These are phyloP conservation scores for Russula foetens DNA, from an alignment of 768 basidiomycete species.

Conservation along the genomic window DNA sequence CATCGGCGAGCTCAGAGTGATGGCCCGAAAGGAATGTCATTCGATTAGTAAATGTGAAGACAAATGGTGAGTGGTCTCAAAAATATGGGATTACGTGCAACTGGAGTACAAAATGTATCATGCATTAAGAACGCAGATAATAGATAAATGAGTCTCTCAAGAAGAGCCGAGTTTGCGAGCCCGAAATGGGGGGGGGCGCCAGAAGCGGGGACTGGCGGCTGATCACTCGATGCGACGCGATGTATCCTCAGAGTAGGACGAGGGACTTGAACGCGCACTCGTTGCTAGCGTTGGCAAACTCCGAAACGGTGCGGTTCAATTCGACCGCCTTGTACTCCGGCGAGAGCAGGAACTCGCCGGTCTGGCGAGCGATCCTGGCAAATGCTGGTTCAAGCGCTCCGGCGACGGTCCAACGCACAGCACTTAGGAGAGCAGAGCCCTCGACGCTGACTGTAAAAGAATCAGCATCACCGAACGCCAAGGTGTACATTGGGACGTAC, in stretches of 20 bases:
- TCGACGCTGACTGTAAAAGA: not conserved
- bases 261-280: not conserved
- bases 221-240: no score
- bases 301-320: not conserved
- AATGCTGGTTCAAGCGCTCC: not conserved
- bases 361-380: not conserved
- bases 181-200: no score
- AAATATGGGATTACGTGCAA: not conserved
- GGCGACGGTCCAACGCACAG: conserved; percentile 5
- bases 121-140: no score
- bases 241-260: not conserved
- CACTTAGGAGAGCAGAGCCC: not conserved
- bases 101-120: no score
- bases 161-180: no score
- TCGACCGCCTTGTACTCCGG: not conserved
- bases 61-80: not conserved
- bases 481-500: not conserved
- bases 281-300: not conserved
- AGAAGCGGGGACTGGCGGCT: not conserved
- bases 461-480: not conserved
- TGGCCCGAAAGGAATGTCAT: not conserved
- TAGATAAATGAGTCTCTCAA: no score
- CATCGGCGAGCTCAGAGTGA: no score
- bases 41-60: not conserved
- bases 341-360: not conserved